Evolutionary conservation across 2,329 filamentous ascomycete species (phyloP).

Genomic region (Cercospora sp.): DNA sequence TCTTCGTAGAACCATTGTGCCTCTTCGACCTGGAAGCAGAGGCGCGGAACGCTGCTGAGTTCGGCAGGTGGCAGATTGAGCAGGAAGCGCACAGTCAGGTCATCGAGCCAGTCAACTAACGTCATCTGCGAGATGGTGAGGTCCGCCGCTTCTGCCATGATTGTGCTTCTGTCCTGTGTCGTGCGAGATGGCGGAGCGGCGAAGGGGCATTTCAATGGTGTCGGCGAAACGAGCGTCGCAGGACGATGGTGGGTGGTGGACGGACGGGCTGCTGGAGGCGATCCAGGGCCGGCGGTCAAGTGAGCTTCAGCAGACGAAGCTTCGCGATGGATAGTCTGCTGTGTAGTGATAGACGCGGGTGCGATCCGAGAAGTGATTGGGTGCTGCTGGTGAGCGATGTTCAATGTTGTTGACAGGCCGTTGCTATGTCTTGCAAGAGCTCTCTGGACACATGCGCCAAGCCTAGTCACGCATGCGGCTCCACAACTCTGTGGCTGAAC

Average conservation of each 20-base stretch:
- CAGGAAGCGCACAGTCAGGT: conserved; percentile 96
- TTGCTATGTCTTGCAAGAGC: conserved; percentile 2
- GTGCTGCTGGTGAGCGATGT: background rate
- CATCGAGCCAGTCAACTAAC: conserved; percentile 95
- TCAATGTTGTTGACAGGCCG: background rate
- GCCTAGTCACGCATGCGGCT: background rate
- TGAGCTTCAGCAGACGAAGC: conserved; percentile 12
- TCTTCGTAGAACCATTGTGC: conserved; percentile 99
- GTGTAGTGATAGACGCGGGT: background rate
- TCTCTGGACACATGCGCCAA: background rate
- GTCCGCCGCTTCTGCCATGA: conserved; percentile 53
- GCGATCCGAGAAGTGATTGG: background rate
- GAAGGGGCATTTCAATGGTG: conserved; percentile 25
- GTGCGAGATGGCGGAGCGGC: conserved; percentile 36
- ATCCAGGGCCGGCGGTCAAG: conserved; percentile 13
- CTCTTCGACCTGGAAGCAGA: conserved; percentile 98
- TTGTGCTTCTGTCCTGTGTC: conserved; percentile 50
- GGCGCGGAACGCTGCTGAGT: conserved; percentile 82
- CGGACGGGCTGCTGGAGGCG: conserved; percentile 10
- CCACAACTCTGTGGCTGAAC: background rate
- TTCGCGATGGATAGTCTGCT: background rate
- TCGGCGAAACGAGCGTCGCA: conserved; percentile 1
- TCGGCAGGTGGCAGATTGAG: conserved; percentile 94
- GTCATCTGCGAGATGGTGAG: conserved; percentile 67
- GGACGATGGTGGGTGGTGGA: background rate